Base-by-base conservation (phyloP, 148 eudicot genomes). In the Chenopodium quinoa region DNA sequence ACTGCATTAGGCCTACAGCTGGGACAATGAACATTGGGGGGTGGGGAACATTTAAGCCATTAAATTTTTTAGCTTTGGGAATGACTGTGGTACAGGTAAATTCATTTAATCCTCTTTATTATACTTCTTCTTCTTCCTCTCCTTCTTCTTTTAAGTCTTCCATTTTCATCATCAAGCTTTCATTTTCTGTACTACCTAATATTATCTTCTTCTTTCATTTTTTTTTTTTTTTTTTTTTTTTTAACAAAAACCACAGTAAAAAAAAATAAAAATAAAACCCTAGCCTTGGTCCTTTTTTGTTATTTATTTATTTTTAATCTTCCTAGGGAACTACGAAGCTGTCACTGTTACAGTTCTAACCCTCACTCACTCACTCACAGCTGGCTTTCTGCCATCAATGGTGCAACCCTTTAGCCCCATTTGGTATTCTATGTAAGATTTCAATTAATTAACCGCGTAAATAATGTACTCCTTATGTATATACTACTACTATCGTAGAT, bases 1-100 rank as follows among this genome's bases (percentile, higher is more conserved):
- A 68, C 71, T 66, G 75, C 56, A 73, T 2, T 5, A 56, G 62
- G 62, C 62, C 62, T 56, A 80, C 78, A 52, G 80, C 40, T 77
- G 86, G 80, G 84, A 78, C 83, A 77, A 77, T 81, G 77, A 81
- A 81, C 84, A 84, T 84, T 82, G 79, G 37, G 62, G 56, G 56
- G 56, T 10, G 56, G 56, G 58, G 29, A 31, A 71, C 83, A 84
- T 84, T 84, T 80, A 84, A 80, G 34, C 80, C 79, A 37, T 77
- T 72, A 56, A 81, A 52, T 64, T 73, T 74, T 37, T 47, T 48
- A 56, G 77, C 82, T 66, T 79, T 70, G 75, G 76, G 31, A 75
- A 80, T 84, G 80, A 69, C 80, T 75, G 32, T 72, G 27, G 80
- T 84, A 80, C 81, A 84, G 71, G 75, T 67, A 52, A 67, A 79